Base-by-base conservation (phyloP, 2,329 filamentous ascomycete species). In the Beauveria australis region DNA sequence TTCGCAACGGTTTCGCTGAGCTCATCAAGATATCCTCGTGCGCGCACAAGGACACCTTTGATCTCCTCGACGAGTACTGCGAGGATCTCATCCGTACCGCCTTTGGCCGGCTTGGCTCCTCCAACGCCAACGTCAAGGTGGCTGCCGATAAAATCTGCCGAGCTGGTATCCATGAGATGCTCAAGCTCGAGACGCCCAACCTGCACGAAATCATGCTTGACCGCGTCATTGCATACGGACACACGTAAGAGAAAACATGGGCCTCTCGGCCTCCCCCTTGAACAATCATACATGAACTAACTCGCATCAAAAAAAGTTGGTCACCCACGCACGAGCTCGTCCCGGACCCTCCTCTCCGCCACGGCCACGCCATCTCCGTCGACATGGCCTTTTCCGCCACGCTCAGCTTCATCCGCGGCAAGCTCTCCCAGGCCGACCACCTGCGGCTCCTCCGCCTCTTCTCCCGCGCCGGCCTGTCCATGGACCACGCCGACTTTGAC, bases 301-400 rank as follows among this genome's bases (percentile, higher is more conserved):
- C 44, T 37, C 33, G 12, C 19, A 44, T 18, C 1, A 48, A 33
- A 12, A 30, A 48, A 4, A 84, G 81, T 7, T 89, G 87, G 87
- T 89, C 86, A 4, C 87, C 87, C 22, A 78, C 89, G 6, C 86
- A 89, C 68, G 87, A 90, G 72, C 80, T 91, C 10, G 79, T 87
- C 0, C 87, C 87, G 0, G 81, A 86, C 55, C 84, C 85, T 0
- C 87, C 87, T 1, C 80, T 89, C 48, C 83, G 87, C 47, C 88
- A 90, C 69, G 87, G 87, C 3, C 87, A 90, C 68, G 87, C 87
- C 65, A 89, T 90, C 66, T 87, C 84, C 2, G 88, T 89, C 63
- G 87, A 89, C 70, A 90, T 90, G 87, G 87, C 87, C 0, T 90
- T 87, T 73, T 88, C 86, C 0, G 86, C 87, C 0, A 89, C 87